These are phyloP conservation scores for Sclerotinia subarctica DNA, from an alignment of 2,329 filamentous ascomycete genomes.

Conservation along the genomic window DNA sequence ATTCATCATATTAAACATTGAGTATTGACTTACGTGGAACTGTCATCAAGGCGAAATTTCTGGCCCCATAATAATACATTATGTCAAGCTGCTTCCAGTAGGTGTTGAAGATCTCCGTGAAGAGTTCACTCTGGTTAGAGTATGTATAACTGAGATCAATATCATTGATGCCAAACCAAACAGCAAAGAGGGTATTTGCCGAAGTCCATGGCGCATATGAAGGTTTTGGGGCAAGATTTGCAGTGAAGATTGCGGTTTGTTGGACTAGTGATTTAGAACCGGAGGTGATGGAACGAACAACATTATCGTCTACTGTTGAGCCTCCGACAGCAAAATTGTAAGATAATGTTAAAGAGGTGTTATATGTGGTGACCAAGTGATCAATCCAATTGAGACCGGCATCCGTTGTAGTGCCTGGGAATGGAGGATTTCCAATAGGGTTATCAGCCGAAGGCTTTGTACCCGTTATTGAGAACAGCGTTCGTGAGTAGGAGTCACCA, in stretches of 20 bases:
- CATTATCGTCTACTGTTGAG: background rate
- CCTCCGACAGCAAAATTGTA: constrained; percentile 8
- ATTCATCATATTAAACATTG: accelerated
- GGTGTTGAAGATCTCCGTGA: constrained; percentile 1
- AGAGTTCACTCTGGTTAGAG: background rate
- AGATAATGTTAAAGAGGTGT: constrained; percentile 1
- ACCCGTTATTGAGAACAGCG: constrained; percentile 11
- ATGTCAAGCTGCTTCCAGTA: constrained; percentile 16
- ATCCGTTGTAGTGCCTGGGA: constrained; percentile 9
- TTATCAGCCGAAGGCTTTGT: constrained; percentile 2
- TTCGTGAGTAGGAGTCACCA: constrained; percentile 10
- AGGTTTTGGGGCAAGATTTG: constrained; percentile 12
- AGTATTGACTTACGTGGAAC: constrained; percentile 41
- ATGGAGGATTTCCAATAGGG: constrained; percentile 14
- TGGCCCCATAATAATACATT: constrained; percentile 46
- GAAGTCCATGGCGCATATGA: constrained; percentile 13
- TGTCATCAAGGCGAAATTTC: constrained; percentile 49
- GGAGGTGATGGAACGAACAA: background rate
- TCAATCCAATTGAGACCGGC: constrained; percentile 12
- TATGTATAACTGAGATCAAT: constrained; percentile 4
- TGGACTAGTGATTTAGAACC: constrained; percentile 3
- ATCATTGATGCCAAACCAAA: constrained; percentile 16
- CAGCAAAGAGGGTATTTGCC: constrained; percentile 7
- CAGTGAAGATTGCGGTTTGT: constrained; percentile 5
- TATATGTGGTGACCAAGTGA: constrained; percentile 3